Base-by-base conservation (phyloP, 140 eudicot species). In the Erigeron philadelphicus region DNA sequence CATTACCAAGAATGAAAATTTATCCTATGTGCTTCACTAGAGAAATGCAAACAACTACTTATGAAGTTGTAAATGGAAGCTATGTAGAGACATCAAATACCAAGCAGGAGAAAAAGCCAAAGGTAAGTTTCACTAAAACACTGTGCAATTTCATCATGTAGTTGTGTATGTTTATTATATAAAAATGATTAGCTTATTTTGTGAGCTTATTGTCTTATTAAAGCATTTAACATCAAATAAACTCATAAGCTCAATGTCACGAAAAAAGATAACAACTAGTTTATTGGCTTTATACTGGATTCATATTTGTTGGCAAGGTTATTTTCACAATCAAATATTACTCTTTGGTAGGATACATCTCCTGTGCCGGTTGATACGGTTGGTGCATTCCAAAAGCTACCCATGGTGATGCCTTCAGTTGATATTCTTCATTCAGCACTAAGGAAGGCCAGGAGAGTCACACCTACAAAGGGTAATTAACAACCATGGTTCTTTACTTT, bases 331-430 rank as follows among this genome's bases (percentile, higher is more conserved):
- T 62, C 47, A 46, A 64, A 47, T 56, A 25, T 70, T 31, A 48
- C 60, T 62, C 73, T 47, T 61, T 74, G 68, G 62, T 72, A 92
- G 96, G 92, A 81, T 41, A 69, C 77, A 78, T 43, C 48, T 49
- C 60, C 78, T 38, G 49, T 43, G 17, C 66, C 78, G 18, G 35
- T 54, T 40, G 90, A 85, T 73, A 83, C 75, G 52, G 83, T 89
- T 50, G 98, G 98, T 73, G 98, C 96, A 72, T 93, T 93, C 62
- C 98, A 93, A 66, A 89, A 93, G 84, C 80, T 93, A 76, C 98
- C 98, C 13, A 89, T 86, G 96, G 98, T 93, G 78, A 89, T 89
- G 95, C 98, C 98, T 56, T 87, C 95, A 8, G 67, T 80, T 79
- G 98, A 93, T 82, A 85, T 93, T 66, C 64, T 81, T 49, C 67